phyloP scores from a whole-genome alignment of 2,329 filamentous ascomycete species.

The Zymoseptoria pseudotritici region DNA sequence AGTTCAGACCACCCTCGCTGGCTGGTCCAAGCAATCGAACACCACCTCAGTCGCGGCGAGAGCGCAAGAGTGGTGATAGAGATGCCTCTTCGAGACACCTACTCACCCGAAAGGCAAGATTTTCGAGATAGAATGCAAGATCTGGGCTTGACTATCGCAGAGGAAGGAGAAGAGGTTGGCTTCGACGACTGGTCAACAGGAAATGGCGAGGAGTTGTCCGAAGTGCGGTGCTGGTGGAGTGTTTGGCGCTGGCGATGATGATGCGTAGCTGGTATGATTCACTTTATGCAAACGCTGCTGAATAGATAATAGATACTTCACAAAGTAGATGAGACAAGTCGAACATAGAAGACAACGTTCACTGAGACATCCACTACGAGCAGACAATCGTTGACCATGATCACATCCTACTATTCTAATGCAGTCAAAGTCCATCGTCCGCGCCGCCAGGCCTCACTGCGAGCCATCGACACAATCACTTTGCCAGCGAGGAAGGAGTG shows the following conservation, averaged over 20 bases:
- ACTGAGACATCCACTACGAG: background rate
- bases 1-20: slow-evolving; percentile 72
- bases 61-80: slow-evolving; percentile 67
- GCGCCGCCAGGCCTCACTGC: background rate
- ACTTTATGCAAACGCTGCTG: background rate
- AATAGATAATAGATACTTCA: background rate
- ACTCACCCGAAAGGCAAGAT: slow-evolving; percentile 55
- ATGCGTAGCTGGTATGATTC: background rate
- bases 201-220: slow-evolving; percentile 34
- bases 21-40: slow-evolving; percentile 61
- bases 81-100: slow-evolving; percentile 68
- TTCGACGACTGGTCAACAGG: slow-evolving; percentile 66
- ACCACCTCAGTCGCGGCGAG: slow-evolving; percentile 53
- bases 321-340: background rate
- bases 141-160: slow-evolving; percentile 46
- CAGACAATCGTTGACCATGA: background rate
- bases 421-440: background rate
- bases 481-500: background rate
- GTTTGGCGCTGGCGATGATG: slow-evolving; percentile 43
- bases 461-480: background rate
- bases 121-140: slow-evolving; percentile 56
- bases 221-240: slow-evolving; percentile 64
- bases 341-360: background rate
- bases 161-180: slow-evolving; percentile 57
- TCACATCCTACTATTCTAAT: background rate